These are phyloP conservation scores for Fragilariopsis cylindrus DNA, from an alignment of 108 stramenopile genomes.

Conservation along the genomic window DNA sequence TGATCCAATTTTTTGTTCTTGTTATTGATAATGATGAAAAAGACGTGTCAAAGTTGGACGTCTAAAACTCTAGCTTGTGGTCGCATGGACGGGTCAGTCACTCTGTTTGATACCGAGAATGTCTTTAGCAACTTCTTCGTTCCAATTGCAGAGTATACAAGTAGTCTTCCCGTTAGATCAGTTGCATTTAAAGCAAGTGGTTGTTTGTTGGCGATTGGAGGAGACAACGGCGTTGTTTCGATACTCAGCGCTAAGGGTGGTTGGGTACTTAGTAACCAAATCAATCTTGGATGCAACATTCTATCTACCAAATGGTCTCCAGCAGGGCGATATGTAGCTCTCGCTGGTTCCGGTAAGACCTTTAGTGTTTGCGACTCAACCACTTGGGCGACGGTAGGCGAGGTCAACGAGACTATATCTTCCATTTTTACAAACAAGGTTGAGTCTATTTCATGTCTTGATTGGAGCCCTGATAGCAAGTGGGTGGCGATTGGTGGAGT, in stretches of 20 bases:
- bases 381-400: conserved; percentile 35
- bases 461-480: conserved; percentile 41
- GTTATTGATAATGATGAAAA: too few relatives aligned
- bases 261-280: conserved; percentile 36
- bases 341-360: conserved; percentile 17
- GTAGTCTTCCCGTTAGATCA: conserved; percentile 24
- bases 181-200: conserved; percentile 37
- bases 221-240: conserved; percentile 29
- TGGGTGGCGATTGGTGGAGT: conserved; percentile 33
- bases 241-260: conserved; percentile 32
- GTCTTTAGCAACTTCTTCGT: conserved; percentile 31
- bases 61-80: conserved; percentile 43
- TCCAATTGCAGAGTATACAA: conserved; percentile 22
- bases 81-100: conserved; percentile 42
- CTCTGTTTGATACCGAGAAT: conserved; percentile 43
- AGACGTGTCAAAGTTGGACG: conserved; percentile 36
- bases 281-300: conserved; percentile 24
- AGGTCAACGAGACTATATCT: background rate
- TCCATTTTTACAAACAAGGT: conserved; percentile 6
- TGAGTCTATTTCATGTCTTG: conserved; percentile 9
- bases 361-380: conserved; percentile 36
- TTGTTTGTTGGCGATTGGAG: conserved; percentile 24
- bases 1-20: too few relatives aligned
- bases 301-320: conserved; percentile 41
- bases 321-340: conserved; percentile 34